Percentiles rank a stretch among this genome's conserved stretches.
phyloP scores from a whole-genome alignment of 148 eudicot genomes.

The Suaeda aralocaspica region DNA sequence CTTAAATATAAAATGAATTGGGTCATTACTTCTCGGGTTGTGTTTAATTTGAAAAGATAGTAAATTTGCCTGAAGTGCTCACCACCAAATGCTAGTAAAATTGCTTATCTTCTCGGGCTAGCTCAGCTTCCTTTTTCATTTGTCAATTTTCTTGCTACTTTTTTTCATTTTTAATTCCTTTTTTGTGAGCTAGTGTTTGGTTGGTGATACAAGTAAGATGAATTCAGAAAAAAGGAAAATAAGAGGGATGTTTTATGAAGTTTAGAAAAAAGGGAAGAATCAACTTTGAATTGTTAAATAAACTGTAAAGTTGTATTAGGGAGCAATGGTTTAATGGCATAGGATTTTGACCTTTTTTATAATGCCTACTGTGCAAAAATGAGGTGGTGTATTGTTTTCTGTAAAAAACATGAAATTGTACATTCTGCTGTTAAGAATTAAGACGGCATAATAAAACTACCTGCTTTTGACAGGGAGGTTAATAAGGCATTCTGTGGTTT shows the following conservation, averaged over 20 bases:
- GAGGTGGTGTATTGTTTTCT: conserved; percentile 2
- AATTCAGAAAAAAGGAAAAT: neutral
- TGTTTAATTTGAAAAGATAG: neutral
- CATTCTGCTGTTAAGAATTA: neutral
- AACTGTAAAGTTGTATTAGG: neutral
- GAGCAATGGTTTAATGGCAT: neutral
- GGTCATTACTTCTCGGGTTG: neutral
- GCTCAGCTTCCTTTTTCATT: no score
- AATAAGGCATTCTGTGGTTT: conserved; percentile 97
- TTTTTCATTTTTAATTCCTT: no score
- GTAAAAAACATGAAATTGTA: conserved; percentile 1
- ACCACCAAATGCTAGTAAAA: neutral
- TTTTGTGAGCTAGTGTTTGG: no score
- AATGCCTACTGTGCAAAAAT: neutral
- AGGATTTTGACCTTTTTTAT: neutral
- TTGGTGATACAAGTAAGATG: conserved; percentile 1
- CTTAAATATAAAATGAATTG: neutral
- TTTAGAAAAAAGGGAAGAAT: no score
- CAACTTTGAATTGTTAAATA: neutral
- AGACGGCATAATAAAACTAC: neutral
- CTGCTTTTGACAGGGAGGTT: conserved; percentile 57
- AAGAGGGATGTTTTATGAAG: neutral
- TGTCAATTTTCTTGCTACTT: no score
- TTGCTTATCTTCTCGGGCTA: no score
- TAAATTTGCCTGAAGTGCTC: neutral